Evolutionary conservation across 192 early-diverging fungal genomes (phyloP), one percentile per base, ranked within the genome.

Genomic region (Chytriomyces sp.): DNA sequence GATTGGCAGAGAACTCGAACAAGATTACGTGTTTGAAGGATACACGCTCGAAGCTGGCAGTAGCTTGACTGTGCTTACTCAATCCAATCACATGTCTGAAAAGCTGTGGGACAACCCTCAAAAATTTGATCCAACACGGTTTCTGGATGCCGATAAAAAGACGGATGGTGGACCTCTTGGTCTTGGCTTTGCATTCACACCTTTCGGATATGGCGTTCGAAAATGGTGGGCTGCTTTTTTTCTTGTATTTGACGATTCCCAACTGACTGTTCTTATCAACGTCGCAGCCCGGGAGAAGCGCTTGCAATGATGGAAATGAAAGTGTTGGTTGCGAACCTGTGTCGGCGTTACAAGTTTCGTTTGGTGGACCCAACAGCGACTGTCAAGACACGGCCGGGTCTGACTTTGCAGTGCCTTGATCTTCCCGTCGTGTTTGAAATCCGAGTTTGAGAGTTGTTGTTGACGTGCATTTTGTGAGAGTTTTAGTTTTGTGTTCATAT

Each of bases 241-340:
- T 45, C 1, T 11, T 68, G 45, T 13, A 8, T 16, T 4, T 48
- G 53, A 35, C 2, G 28, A 35, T 35, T 35, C 2, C 28, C 2
- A 35, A 35, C 28, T 35, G 53, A 57, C 3, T 57, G 13, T 57
- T 20, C 2, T 57, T 11, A 20, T 57, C 13, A 57, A 45, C 28
- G 71, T 9, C 7, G 62, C 9, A 49, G 71, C 50, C 69, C 69
- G 2, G 69, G 69, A 57, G 49, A 71, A 43, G 50, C 49, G 0
- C 20, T 71, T 9, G 69, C 69, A 16, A 50, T 57, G n/a, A n/a
- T 71, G 69, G 48, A 71, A 57, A 71, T 71, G 69, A 35, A 18
- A 18, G 44, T 71, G 16, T 8, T 71, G 7, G 16, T 71, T 20
- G 44, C 9, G 9, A 18, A 20, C 44, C 4, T 71, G 46, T 50